Percentiles rank a stretch among this genome's conserved stretches.
These are phyloP conservation scores for Limnomonas spitsbergensis DNA, from an alignment of 139 green algal species.

Conservation along the genomic window DNA sequence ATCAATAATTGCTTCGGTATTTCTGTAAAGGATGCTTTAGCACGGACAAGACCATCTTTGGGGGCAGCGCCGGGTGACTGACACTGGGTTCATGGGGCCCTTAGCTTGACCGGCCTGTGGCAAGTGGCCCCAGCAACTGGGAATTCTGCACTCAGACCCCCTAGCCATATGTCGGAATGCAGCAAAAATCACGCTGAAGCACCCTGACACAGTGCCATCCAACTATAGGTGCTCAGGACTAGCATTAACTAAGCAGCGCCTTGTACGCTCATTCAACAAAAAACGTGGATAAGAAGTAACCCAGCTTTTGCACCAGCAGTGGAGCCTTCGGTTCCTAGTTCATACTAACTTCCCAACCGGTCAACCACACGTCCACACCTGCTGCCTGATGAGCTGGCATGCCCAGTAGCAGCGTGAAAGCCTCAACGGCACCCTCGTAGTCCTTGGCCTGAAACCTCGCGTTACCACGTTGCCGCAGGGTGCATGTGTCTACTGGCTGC, in stretches of 20 bases:
- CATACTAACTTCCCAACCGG: background rate
- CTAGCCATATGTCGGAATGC: no score
- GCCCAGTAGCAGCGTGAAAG: constrained; percentile 32
- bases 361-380: constrained; percentile 10
- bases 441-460: constrained; percentile 38
- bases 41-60: background rate
- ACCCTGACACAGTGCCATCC: no score
- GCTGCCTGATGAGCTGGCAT: constrained; percentile 21
- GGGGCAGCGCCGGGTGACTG: background rate
- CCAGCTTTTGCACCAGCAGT: constrained; percentile 5
- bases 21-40: no score
- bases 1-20: no score
- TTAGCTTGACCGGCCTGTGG: background rate
- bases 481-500: constrained; percentile 20
- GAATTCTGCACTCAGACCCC: no score
- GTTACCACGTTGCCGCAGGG: constrained; percentile 31
- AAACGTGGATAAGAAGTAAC: no score
- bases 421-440: constrained; percentile 36
- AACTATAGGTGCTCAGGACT: background rate
- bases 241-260: background rate
- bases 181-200: no score
- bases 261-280: background rate
- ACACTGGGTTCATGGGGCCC: background rate
- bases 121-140: no score
- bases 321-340: background rate